phyloP scores from a whole-genome alignment of 208 protist species.

The Endotrypanum monterogeii region DNA sequence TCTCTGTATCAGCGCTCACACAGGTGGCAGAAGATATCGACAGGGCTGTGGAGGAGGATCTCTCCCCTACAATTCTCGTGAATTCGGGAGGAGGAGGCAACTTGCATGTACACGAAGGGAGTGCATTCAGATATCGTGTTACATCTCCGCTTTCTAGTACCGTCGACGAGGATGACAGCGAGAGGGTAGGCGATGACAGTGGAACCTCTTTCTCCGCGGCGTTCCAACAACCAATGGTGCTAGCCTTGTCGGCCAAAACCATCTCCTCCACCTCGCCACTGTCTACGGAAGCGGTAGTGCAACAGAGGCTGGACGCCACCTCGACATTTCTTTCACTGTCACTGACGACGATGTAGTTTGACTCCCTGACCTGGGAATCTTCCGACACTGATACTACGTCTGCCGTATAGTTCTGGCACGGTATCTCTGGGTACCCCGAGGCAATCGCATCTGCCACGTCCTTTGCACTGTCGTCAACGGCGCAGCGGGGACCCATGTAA shows the following conservation, averaged over 20 bases:
- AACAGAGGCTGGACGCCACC: not conserved
- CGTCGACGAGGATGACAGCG: not conserved
- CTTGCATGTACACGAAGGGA: not conserved
- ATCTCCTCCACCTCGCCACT: slow-evolving; percentile 17
- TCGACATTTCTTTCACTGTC: slow-evolving; percentile 10
- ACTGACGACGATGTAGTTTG: not conserved
- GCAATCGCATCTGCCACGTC: not conserved
- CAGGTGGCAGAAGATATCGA: not conserved
- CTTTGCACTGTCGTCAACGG: slow-evolving; percentile 10
- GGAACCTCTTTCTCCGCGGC: not conserved
- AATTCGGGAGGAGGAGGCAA: not conserved
- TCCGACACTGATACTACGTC: not conserved
- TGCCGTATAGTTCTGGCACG: not conserved
- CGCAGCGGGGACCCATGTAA: slow-evolving; percentile 76
- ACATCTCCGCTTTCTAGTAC: slow-evolving; percentile 20
- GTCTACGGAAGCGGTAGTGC: not conserved
- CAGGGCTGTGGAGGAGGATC: not conserved
- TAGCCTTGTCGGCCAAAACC: slow-evolving; percentile 6
- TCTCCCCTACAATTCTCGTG: not conserved
- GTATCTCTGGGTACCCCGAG: not conserved
- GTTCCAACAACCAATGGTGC: not conserved
- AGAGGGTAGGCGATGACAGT: slow-evolving; percentile 1
- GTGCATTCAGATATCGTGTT: slow-evolving; percentile 12
- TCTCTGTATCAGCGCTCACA: not conserved
- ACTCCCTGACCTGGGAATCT: not conserved